Evolutionary conservation across 2,329 filamentous ascomycete species (phyloP).

Genomic region (Fusarium bulbicola): DNA sequence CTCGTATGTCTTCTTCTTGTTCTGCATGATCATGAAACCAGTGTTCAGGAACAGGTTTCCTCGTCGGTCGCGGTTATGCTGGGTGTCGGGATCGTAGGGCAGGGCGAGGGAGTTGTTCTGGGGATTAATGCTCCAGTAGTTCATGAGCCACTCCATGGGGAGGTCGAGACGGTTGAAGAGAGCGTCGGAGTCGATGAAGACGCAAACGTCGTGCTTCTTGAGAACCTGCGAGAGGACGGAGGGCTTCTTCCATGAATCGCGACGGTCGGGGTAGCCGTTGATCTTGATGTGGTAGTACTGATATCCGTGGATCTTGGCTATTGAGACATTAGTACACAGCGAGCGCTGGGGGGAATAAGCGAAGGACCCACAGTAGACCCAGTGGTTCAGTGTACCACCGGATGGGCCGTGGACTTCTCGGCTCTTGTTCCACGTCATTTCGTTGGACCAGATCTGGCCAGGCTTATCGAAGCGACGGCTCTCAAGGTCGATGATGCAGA

Average conservation of each 20-base stretch:
- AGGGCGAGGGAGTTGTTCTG: conserved; percentile 53
- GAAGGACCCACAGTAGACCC: conserved; percentile 49
- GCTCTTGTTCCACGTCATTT: conserved; percentile 50
- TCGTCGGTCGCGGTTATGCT: conserved; percentile 52
- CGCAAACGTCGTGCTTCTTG: conserved; percentile 52
- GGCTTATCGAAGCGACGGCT: conserved; percentile 50
- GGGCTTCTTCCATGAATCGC: conserved; percentile 58
- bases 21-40: conserved; percentile 64
- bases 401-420: conserved; percentile 49
- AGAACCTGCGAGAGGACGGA: conserved; percentile 53
- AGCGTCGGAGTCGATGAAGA: conserved; percentile 57
- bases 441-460: conserved; percentile 48
- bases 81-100: conserved; percentile 50
- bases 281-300: conserved; percentile 56
- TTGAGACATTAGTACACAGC: conserved; percentile 27
- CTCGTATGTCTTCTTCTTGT: conserved; percentile 56
- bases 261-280: conserved; percentile 49
- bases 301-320: conserved; percentile 57
- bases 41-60: conserved; percentile 58
- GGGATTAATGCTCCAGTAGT: conserved; percentile 55
- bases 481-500: conserved; percentile 58
- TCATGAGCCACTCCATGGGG: conserved; percentile 58
- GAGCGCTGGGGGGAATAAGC: not conserved
- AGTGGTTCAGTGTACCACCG: conserved; percentile 56
- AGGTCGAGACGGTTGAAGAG: conserved; percentile 55